Evolutionary conservation across 108 stramenopile genomes (phyloP).

Genomic region (Phaeodactylum tricornutum): DNA sequence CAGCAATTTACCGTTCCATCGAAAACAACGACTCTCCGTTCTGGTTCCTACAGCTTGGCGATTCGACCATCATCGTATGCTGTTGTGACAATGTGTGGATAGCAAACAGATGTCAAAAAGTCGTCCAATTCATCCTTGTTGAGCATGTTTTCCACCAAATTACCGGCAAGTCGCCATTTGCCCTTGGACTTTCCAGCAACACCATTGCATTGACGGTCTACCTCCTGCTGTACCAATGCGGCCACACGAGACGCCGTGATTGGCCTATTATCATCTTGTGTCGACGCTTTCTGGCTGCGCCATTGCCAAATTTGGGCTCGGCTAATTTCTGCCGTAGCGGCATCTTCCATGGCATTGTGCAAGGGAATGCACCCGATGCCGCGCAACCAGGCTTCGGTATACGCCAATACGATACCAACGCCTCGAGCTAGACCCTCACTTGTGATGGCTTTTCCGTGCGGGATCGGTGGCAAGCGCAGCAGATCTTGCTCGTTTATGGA

Average conservation of each 20-base stretch:
- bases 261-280: conserved; percentile 55
- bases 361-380: conserved; percentile 91
- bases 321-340: conserved; percentile 93
- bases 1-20: too few relatives aligned
- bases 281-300: conserved; percentile 57
- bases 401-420: conserved; percentile 79
- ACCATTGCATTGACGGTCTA: conserved; percentile 23
- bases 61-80: too few relatives aligned
- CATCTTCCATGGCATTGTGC: conserved; percentile 90
- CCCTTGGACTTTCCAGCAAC: conserved; percentile 23
- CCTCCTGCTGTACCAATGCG: conserved; percentile 51
- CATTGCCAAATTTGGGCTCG: conserved; percentile 90
- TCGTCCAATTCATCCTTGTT: conserved; percentile 62
- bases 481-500: conserved; percentile 55
- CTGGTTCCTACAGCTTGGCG: too few relatives aligned
- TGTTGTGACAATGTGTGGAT: conserved; percentile 62
- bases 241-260: conserved; percentile 55
- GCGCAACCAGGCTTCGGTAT: conserved; percentile 89
- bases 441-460: conserved; percentile 59
- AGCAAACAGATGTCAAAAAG: conserved; percentile 78
- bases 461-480: conserved; percentile 48
- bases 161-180: conserved; percentile 73
- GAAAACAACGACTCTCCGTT: too few relatives aligned
- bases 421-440: conserved; percentile 64
- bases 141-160: conserved; percentile 77